Percentiles rank a stretch among this genome's conserved stretches.
Conservation (phyloP, 768 basidiomycete species). For the Obba rivulosa region DNA sequence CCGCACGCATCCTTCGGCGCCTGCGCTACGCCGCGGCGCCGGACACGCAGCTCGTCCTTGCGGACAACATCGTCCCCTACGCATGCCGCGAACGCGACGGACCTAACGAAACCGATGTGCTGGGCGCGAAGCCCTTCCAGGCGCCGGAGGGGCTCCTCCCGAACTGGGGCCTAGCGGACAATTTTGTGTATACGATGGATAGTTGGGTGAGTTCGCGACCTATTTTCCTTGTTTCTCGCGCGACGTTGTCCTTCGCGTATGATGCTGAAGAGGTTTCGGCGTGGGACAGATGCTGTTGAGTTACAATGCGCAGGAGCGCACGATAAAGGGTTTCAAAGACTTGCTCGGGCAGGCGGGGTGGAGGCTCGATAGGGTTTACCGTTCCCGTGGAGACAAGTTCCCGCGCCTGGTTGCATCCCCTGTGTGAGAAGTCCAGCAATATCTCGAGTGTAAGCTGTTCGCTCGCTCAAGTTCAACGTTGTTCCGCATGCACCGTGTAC, state of each 20-base stretch:
- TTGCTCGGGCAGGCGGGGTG: conserved; percentile 1
- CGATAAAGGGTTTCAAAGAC: conserved; percentile 1
- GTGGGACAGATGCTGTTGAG: conserved; percentile 4
- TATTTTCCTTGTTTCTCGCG: no score
- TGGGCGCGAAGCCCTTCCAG: neutral
- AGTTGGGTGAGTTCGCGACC: no score
- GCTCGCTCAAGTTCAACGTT: no score
- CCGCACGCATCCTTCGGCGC: conserved; percentile 17
- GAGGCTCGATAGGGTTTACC: conserved; percentile 3
- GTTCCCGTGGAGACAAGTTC: neutral
- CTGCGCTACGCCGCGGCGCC: conserved; percentile 17
- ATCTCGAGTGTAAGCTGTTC: no score
- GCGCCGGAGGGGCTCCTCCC: conserved; percentile 20
- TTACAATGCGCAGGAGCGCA: conserved; percentile 8
- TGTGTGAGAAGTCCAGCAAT: no score
- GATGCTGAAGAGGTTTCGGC: no score
- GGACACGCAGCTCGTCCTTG: conserved; percentile 22
- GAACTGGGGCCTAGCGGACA: conserved; percentile 15
- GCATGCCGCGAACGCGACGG: conserved; percentile 15
- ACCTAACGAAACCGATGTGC: conserved; percentile 9
- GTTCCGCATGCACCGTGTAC: no score
- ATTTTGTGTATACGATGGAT: no score
- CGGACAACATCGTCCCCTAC: conserved; percentile 19
- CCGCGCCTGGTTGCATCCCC: no score
- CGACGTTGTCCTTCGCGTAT: no score